A percentile compares a stretch with the other conserved stretches of the same genome.
These are phyloP conservation scores for Didymella segeticola DNA, from an alignment of 2,329 filamentous ascomycete species.

Conservation along the genomic window DNA sequence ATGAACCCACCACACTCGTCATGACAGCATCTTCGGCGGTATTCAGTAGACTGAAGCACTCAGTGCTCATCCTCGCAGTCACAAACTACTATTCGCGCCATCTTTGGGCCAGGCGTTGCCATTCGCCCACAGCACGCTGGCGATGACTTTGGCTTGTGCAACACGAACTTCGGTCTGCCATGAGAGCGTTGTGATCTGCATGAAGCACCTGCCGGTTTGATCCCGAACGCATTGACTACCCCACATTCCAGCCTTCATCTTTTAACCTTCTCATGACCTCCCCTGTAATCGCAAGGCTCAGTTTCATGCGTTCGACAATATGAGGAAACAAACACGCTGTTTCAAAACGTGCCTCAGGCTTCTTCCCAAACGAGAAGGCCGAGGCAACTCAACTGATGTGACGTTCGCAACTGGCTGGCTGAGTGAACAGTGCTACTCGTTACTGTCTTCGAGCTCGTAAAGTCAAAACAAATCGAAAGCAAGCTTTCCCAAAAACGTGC, in stretches of 20 bases:
- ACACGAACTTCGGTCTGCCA: not conserved
- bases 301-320: slow-evolving; percentile 2
- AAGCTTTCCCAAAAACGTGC: too few species aligned
- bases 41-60: not conserved
- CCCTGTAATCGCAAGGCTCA: not conserved
- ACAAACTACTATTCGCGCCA: not conserved
- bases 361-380: not conserved
- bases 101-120: not conserved
- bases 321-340: slow-evolving; percentile 1
- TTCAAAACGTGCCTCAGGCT: slow-evolving; percentile 14
- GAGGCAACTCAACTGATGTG: not conserved
- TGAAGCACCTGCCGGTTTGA: slow-evolving; percentile 4
- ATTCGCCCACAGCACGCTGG: not conserved
- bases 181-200: not conserved
- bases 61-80: not conserved
- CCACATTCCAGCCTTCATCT: slow-evolving; percentile 21
- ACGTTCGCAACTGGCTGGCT: not conserved
- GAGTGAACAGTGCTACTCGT: too few species aligned
- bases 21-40: not conserved
- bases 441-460: too few species aligned
- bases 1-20: not conserved
- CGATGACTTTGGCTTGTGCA: not conserved
- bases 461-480: not conserved
- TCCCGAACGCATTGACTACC: slow-evolving; percentile 19
- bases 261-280: slow-evolving; percentile 7